Evolutionary conservation across 768 basidiomycete species (phyloP), one percentile per base, ranked within the genome.

Genomic region (Auricularia cornea): DNA sequence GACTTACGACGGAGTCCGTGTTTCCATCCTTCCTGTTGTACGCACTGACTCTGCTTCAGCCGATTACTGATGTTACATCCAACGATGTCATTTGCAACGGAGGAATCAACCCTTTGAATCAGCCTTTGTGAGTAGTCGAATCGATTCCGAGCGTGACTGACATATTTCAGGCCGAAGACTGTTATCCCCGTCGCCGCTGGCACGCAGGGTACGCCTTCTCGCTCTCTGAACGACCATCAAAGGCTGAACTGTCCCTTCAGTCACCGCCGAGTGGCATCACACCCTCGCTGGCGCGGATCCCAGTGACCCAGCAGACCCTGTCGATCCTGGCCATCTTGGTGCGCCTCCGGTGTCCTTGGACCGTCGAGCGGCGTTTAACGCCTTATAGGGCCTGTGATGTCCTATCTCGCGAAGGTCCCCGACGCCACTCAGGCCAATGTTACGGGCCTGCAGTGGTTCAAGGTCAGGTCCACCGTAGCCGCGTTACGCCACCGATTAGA

Each of bases 31-130:
- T 80, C 64, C 63, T 80, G 80, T 48, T 23, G 80, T 81, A 66
- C 66, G 80, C 59, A 71, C 75, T 31, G n/a, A 26, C 29, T 35
- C 51, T 33, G 18, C 20, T 28, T 3, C 60, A 84, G 83, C 82
- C 83, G 16, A 83, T 86, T 63, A 82, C 71, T 18, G 80, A 84
- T 68, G 82, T 85, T 12, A 82, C 77, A 8, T 82, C 81, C 1
- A 83, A 83, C 71, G 79, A 65, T 57, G 29, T 81, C 59, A 85
- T 84, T 62, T 85, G 84, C 77, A 85, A 85, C 60, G 82, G 83
- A 26, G 83, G 82, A 11, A 81, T 23, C 44, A 48, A 48, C 44
- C 44, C 44, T 6, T 18, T 48, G 20, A 48, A 48, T 20, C 12
- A 48, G 44, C 44, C 44, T 6, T 23, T 48, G 44, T 48, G 23